Percentiles rank a stretch among this genome's conserved stretches.
phyloP scores from a whole-genome alignment of 2,329 filamentous ascomycete genomes.

The Colletotrichum filicis region DNA sequence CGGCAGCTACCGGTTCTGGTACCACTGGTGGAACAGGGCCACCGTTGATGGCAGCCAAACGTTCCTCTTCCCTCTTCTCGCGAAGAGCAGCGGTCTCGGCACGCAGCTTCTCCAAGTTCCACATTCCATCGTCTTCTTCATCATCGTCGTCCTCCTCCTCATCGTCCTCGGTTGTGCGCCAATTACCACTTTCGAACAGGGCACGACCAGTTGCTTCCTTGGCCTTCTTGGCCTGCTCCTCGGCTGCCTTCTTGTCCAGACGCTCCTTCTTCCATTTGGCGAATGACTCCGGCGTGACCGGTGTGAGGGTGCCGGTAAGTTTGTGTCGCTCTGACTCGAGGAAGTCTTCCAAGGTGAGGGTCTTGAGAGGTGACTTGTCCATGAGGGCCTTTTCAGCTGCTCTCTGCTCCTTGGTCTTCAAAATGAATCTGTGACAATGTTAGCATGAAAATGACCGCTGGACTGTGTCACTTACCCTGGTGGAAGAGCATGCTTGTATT shows the following conservation, averaged over 20 bases:
- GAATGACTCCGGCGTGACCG: conserved; percentile 92
- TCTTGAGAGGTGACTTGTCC: conserved; percentile 95
- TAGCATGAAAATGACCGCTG: background rate
- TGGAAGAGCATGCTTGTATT: conserved; percentile 96
- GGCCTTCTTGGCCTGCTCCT: conserved; percentile 87
- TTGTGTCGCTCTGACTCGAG: conserved; percentile 96
- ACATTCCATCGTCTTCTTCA: conserved; percentile 59
- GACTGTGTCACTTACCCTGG: conserved; percentile 77
- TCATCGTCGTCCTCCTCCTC: conserved; percentile 69
- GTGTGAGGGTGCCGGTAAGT: conserved; percentile 89
- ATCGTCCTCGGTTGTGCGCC: conserved; percentile 70
- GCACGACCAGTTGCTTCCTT: conserved; percentile 97
- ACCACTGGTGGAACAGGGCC: conserved; percentile 26
- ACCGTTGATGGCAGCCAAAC: conserved; percentile 51
- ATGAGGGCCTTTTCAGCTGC: conserved; percentile 94
- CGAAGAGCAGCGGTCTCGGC: conserved; percentile 84
- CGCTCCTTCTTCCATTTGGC: conserved; percentile 98
- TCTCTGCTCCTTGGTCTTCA: conserved; percentile 98
- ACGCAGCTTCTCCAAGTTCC: conserved; percentile 86
- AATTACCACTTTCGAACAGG: conserved; percentile 96
- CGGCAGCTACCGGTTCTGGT: conserved; percentile 1
- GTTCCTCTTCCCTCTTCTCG: conserved; percentile 82
- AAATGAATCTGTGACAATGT: conserved; percentile 76
- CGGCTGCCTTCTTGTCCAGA: conserved; percentile 93
- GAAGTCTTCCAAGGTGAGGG: conserved; percentile 96